Base-by-base conservation (phyloP, 1,139 yeast species). In the Candida albicans region DNA sequence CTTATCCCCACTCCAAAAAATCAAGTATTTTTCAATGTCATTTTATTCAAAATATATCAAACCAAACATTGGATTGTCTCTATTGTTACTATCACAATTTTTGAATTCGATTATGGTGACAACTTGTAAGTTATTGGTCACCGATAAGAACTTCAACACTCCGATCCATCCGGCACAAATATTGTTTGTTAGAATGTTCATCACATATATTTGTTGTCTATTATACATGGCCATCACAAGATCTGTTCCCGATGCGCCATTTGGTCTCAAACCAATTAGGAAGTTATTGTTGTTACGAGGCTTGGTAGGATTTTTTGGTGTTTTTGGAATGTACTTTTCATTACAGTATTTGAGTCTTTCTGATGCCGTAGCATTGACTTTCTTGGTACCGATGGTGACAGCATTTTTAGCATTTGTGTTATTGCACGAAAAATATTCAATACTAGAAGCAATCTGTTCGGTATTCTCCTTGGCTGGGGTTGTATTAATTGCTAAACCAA, bases 101-200 rank as follows among this genome's bases (percentile, higher is more conserved):
- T 84, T 84, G 69, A 87, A 84, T 61, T 80, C 91, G 4, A 62
- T 82, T 35, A 88, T 88, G 96, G 78, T 84, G 8, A 77, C 84
- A 10, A 75, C 87, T 6, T 84, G 95, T 52, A 84, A 87, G 57
- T 64, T 88, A 22, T 65, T 88, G 40, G 87, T 83, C 48, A 79
- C 86, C 1, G 87, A 84, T 52, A 69, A 75, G 22, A 78, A 73
- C 44, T 72, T 74, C 47, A 67, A 64, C 24, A 72, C 72, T 2
- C 84, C 85, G 7, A 77, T 87, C 51, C 84, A 85, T 56, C 95
- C 96, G 1, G 64, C 87, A 31, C 95, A 88, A 62, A 84, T 88
- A 42, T 67, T 90, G 35, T 79, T 87, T 55, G 81, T 79, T 6
- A 74, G 97, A 44, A 89, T 89, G 96, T 47, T 68, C 27, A 76